phyloP scores from a whole-genome alignment of 2,329 filamentous ascomycete species.

The Massarina eburnea region DNA sequence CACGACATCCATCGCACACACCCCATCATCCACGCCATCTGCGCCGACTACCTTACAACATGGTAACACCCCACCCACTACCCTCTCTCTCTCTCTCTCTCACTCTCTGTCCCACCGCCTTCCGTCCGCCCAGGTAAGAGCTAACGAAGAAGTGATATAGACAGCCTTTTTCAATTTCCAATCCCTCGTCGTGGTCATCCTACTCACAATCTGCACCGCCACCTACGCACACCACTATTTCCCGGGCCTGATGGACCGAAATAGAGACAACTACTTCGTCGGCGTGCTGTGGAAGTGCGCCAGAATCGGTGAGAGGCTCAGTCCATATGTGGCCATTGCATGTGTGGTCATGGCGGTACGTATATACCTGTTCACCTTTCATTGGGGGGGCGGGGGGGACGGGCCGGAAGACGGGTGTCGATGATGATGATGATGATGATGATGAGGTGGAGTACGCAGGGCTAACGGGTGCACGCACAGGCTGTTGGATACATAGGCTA shows the following conservation, averaged over 20 bases:
- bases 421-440: neutral
- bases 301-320: slow-evolving; percentile 86
- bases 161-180: slow-evolving; percentile 99
- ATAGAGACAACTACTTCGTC: slow-evolving; percentile 79
- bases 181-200: slow-evolving; percentile 88
- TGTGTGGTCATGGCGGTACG: slow-evolving; percentile 89
- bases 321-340: slow-evolving; percentile 92
- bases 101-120: neutral
- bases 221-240: slow-evolving; percentile 90
- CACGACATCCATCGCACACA: neutral
- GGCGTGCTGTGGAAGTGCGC: slow-evolving; percentile 97
- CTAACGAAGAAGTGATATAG: slow-evolving; percentile 57
- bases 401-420: neutral
- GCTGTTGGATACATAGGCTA: slow-evolving; percentile 32
- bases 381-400: neutral
- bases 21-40: neutral
- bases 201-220: slow-evolving; percentile 94
- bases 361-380: slow-evolving; percentile 2
- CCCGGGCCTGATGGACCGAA: slow-evolving; percentile 85
- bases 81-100: neutral
- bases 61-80: neutral
- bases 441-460: neutral
- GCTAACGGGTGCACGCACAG: slow-evolving; percentile 19
- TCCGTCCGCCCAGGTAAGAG: slow-evolving; percentile 1
- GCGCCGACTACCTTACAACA: neutral